A percentile compares a stretch with the other conserved stretches of the same genome.
These are phyloP conservation scores for Rhodotorula graminis DNA, from an alignment of 768 basidiomycete species.

Conservation along the genomic window DNA sequence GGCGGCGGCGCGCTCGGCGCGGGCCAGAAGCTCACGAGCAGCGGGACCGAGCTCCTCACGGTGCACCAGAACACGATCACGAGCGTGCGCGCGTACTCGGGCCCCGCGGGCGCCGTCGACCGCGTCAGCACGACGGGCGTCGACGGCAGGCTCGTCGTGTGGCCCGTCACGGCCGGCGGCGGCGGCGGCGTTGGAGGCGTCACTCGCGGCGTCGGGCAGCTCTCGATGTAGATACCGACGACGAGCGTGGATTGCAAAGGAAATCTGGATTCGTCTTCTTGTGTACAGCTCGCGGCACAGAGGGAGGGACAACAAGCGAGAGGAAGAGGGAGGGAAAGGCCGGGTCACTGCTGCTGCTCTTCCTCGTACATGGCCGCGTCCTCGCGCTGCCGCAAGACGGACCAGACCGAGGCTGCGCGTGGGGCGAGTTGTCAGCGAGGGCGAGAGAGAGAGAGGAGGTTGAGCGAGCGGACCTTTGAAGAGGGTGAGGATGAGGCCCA, in stretches of 20 bases:
- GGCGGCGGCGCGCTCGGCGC: conserved; percentile 6
- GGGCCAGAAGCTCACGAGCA: conserved; percentile 43
- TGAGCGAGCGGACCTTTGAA: conserved; percentile 60
- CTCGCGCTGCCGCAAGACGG: conserved; percentile 59
- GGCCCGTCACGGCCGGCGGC: conserved; percentile 53
- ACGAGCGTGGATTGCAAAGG: not conserved
- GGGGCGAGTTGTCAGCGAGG: not conserved
- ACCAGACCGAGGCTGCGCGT: conserved; percentile 67
- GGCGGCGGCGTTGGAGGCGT: conserved; percentile 31
- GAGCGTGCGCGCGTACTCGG: conserved; percentile 71
- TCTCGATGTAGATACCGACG: not conserved
- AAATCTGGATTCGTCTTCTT: not conserved
- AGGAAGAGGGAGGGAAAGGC: not conserved
- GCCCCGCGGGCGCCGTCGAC: conserved; percentile 57
- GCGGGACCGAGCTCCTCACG: conserved; percentile 69
- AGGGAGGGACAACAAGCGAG: not conserved
- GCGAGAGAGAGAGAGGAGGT: not conserved
- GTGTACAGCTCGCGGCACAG: not conserved
- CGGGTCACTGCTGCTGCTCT: conserved; percentile 13
- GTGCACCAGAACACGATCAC: conserved; percentile 99
- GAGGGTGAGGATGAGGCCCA: conserved; percentile 92
- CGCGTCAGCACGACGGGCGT: conserved; percentile 87
- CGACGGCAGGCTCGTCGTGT: conserved; percentile 87
- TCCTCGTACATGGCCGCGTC: conserved; percentile 31
- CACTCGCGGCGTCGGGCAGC: conserved; percentile 16